Conservation (phyloP, 2,329 filamentous ascomycete species). For the Talaromyces atroroseus region DNA sequence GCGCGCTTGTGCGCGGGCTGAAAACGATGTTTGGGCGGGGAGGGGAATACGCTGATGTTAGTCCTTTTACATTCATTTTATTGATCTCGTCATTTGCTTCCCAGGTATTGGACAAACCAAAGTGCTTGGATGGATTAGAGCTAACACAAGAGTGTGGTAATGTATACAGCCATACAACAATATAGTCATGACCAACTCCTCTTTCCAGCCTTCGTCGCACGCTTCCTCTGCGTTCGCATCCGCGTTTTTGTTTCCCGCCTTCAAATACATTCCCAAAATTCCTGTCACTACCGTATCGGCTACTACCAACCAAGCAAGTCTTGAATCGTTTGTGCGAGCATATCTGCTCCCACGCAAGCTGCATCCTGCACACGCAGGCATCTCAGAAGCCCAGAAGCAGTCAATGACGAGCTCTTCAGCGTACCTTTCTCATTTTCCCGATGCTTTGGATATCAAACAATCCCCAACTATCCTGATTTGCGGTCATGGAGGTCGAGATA, state of each 20-base stretch:
- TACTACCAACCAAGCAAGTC: slow-evolving; percentile 12
- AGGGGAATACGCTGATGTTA: slow-evolving; percentile 59
- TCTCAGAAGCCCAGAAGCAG: slow-evolving; percentile 20
- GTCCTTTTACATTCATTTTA: slow-evolving; percentile 10
- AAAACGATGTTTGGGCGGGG: slow-evolving; percentile 62
- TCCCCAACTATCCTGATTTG: slow-evolving; percentile 67
- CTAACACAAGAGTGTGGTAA: neutral
- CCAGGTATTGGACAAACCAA: neutral
- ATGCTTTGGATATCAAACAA: slow-evolving; percentile 59
- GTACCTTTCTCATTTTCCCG: slow-evolving; percentile 47
- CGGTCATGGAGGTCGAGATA: slow-evolving; percentile 76
- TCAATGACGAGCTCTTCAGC: slow-evolving; percentile 45
- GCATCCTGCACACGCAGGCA: slow-evolving; percentile 28
- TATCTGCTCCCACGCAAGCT: slow-evolving; percentile 34
- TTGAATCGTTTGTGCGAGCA: slow-evolving; percentile 43
- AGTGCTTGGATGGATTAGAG: slow-evolving; percentile 3
- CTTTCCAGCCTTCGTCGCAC: slow-evolving; percentile 55
- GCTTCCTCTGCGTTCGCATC: slow-evolving; percentile 39
- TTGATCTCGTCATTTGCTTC: too few relatives aligned
- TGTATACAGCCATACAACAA: slow-evolving; percentile 70
- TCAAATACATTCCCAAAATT: slow-evolving; percentile 71
- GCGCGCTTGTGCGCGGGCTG: slow-evolving; percentile 56
- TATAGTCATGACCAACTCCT: slow-evolving; percentile 69
- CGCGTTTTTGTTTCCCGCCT: slow-evolving; percentile 74
- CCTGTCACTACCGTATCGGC: slow-evolving; percentile 45